A percentile compares a stretch with the other conserved stretches of the same genome.
Evolutionary conservation across 2,329 filamentous ascomycete species (phyloP).

Genomic region (Fusarium nisikadoi): DNA sequence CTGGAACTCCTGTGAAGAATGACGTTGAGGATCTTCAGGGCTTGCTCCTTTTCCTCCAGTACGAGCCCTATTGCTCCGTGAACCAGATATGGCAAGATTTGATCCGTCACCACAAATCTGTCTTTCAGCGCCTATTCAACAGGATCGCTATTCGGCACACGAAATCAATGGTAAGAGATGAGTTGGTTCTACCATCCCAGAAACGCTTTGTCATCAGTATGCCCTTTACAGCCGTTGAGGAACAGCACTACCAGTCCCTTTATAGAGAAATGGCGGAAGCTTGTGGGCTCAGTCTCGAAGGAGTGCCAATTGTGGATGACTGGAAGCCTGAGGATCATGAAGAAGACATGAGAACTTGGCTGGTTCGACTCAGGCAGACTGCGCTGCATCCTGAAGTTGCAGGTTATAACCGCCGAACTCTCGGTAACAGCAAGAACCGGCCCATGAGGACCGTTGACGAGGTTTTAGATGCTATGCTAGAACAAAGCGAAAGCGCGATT

Average conservation of each 20-base stretch:
- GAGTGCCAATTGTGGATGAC: constrained; percentile 67
- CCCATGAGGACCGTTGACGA: constrained; percentile 85
- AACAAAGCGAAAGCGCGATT: constrained; percentile 77
- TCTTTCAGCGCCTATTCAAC: constrained; percentile 77
- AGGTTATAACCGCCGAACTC: constrained; percentile 69
- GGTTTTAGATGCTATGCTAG: constrained; percentile 91
- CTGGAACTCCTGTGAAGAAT: constrained; percentile 86
- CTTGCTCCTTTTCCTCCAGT: constrained; percentile 81
- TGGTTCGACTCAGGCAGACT: constrained; percentile 81
- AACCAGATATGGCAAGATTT: constrained; percentile 75
- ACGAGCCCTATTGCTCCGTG: constrained; percentile 77
- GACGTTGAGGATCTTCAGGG: constrained; percentile 82
- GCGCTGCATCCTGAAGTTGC: constrained; percentile 89
- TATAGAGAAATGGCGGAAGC: constrained; percentile 80
- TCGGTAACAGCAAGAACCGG: constrained; percentile 70
- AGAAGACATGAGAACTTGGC: constrained; percentile 81
- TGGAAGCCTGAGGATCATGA: constrained; percentile 74
- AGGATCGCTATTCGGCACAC: constrained; percentile 84
- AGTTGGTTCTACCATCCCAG: constrained; percentile 83
- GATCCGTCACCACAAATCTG: constrained; percentile 66
- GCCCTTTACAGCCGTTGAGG: constrained; percentile 89
- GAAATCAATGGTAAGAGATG: constrained; percentile 81
- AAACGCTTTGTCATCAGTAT: constrained; percentile 88
- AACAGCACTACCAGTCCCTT: constrained; percentile 84
- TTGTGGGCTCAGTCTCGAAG: constrained; percentile 72